phyloP scores from a whole-genome alignment of 2,329 filamentous ascomycete species.

The Aotearoamyces nothofagi region DNA sequence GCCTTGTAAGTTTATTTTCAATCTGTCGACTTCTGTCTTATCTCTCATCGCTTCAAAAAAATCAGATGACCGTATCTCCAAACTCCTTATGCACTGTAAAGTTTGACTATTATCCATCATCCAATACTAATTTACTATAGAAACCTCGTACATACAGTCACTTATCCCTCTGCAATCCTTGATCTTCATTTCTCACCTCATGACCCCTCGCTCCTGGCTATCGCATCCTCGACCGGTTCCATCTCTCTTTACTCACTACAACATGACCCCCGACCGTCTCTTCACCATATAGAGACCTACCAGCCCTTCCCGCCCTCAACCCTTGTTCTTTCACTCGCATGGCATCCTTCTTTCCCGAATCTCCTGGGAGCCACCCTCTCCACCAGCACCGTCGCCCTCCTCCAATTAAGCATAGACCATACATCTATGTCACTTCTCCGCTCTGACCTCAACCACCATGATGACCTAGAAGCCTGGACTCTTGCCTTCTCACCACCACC shows the following conservation, averaged over 20 bases:
- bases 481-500: conserved; percentile 37
- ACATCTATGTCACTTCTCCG: conserved; percentile 7
- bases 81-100: too few species aligned
- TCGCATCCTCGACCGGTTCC: conserved; percentile 63
- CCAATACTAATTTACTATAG: too few species aligned
- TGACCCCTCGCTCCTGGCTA: conserved; percentile 42
- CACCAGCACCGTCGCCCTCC: conserved; percentile 43
- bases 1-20: conserved; percentile 1
- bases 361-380: conserved; percentile 59
- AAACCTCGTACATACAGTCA: conserved; percentile 38
- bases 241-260: conserved; percentile 46
- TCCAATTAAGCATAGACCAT: conserved; percentile 20
- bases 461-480: conserved; percentile 56
- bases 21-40: conserved; percentile 8
- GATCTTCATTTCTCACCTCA: conserved; percentile 68
- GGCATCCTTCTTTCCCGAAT: conserved; percentile 42
- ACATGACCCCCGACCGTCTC: conserved; percentile 7
- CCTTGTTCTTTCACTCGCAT: conserved; percentile 59
- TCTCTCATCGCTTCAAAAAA: too few species aligned
- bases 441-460: conserved; percentile 6
- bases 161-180: conserved; percentile 59
- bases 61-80: too few species aligned
- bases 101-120: too few species aligned
- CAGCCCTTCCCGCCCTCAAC: conserved; percentile 37
- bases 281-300: conserved; percentile 25